Evolutionary conservation across 768 basidiomycete genomes (phyloP).

Genomic region (Rhodotorula toruloides): DNA sequence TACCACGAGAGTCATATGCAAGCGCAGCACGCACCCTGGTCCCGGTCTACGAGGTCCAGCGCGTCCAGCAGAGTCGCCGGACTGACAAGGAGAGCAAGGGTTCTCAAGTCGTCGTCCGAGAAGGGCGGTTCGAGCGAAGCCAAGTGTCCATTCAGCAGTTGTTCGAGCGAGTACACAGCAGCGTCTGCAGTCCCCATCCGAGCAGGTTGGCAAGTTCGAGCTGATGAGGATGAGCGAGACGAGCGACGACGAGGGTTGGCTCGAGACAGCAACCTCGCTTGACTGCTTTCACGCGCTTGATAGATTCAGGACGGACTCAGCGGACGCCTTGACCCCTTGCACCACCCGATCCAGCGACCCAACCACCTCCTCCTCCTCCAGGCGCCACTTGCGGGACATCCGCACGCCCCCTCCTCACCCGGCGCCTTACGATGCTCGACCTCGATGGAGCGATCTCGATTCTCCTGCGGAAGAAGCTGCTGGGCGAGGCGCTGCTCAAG

Average conservation of each 20-base stretch:
- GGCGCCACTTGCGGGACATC: too few relatives aligned
- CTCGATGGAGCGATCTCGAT: conserved; percentile 37
- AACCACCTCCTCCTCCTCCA: neutral
- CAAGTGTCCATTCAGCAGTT: neutral
- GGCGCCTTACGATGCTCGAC: conserved; percentile 25
- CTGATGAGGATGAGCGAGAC: too few relatives aligned
- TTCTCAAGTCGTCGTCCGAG: neutral
- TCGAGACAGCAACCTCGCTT: too few relatives aligned
- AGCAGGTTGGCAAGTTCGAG: too few relatives aligned
- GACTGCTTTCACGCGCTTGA: too few relatives aligned
- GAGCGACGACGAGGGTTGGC: too few relatives aligned
- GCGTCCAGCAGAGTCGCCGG: conserved; percentile 13
- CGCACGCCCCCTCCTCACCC: neutral
- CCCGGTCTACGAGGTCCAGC: conserved; percentile 29
- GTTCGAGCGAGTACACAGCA: too few relatives aligned
- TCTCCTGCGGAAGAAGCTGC: conserved; percentile 57
- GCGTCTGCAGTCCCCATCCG: too few relatives aligned
- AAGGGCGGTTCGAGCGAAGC: conserved; percentile 6
- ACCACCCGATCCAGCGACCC: too few relatives aligned
- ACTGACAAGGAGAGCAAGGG: conserved; percentile 19
- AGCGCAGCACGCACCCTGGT: conserved; percentile 3
- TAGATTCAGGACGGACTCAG: too few relatives aligned
- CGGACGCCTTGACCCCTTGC: too few relatives aligned
- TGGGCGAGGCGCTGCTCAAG: conserved; percentile 86
- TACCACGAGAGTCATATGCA: neutral